Base-by-base conservation (phyloP, 2,329 filamentous ascomycete species). In the Colletotrichum tropicale region DNA sequence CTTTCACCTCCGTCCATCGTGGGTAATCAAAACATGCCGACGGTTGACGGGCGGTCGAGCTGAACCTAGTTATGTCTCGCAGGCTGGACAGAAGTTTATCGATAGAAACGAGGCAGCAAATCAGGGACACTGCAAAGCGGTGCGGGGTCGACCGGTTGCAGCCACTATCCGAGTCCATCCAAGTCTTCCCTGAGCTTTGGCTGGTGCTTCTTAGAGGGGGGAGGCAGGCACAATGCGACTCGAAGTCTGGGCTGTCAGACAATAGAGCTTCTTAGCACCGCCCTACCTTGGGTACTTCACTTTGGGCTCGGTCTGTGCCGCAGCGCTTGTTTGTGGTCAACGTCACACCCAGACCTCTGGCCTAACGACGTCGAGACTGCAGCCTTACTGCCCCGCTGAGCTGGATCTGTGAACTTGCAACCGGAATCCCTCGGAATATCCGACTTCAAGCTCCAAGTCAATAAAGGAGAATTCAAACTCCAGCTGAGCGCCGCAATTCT, bases 291-390 rank as follows among this genome's bases (percentile, higher is more conserved):
- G 56, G 28, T 62, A 61, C 58, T 61, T 56, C 24, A 43, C 24
- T 34, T 72, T 48, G 32, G 43, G 69, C 56, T 62, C 73, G 26
- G 64, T 75, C 73, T 73, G 69, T 75, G 73, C 70, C 48, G 64
- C 65, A 68, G 56, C 30, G 32, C 32, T 32, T 56, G 67, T 71
- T 32, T 56, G 67, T 71, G 62, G 56, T 73, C 70, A 68, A 62
- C 70, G 70, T 73, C 70, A 69, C 62, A 43, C 30, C 9, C 70
- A 69, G 36, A 43, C 30, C 6, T 75, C 70, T n/a, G 26, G 32
- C 65, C 52, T 43, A 43, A 32, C 58, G 58, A 24, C 64, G 28
- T 38, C 60, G n/a, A 28, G 32, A 58, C 74, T 67, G 48, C 43
- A 73, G 64, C 74, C 56, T 68, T n/a, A 30, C 28, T 65, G 58